Base-by-base conservation (phyloP, 306 rosid genomes). In the Vigna reflexopilosa region DNA sequence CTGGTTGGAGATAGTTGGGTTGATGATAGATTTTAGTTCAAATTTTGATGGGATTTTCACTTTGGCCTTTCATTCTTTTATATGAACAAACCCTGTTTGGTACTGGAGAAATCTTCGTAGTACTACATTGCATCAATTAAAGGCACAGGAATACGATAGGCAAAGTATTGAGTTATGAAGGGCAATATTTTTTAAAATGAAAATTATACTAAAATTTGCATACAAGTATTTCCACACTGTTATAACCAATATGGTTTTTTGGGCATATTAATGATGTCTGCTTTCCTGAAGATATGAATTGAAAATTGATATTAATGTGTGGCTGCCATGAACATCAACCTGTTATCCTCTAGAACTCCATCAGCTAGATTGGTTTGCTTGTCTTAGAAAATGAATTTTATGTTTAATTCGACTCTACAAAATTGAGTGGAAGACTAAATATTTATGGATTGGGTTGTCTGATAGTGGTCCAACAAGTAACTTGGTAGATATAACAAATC, bases 1-100 rank as follows among this genome's bases (percentile, higher is more conserved):
- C 70, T 36, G 64, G 64, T 64, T 67, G 59, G 59, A 11, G 55
- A 77, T 22, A 67, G 32, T 67, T 67, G 68, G 44, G 17, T 22
- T 54, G 67, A 40, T 52, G 58, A 40, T 16, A 19, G 17, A 74
- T 59, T 67, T 47, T 70, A 20, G 3, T 6, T 65, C 42, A 36
- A 20, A 36, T 62, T 62, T 64, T 65, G 40, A 36, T 49, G 67
- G 45, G 78, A 58, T 59, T 44, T 74, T 45, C 17, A 44, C 28
- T 38, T 73, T 19, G n/a, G 12, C 48, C n/a, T 26, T 28, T 58
- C 32, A 24, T 59, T 4, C 17, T 59, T 74, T 58, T 45, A 49
- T 59, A 44, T 24, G 47, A 45, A 44, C 1, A 34, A 42, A 58
- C 24, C 42, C 59, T 74, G 28, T 20, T 58, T 26, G 78, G 7